Conservation (phyloP, 805 yeast species). For the Martiniozyma abietophila region DNA sequence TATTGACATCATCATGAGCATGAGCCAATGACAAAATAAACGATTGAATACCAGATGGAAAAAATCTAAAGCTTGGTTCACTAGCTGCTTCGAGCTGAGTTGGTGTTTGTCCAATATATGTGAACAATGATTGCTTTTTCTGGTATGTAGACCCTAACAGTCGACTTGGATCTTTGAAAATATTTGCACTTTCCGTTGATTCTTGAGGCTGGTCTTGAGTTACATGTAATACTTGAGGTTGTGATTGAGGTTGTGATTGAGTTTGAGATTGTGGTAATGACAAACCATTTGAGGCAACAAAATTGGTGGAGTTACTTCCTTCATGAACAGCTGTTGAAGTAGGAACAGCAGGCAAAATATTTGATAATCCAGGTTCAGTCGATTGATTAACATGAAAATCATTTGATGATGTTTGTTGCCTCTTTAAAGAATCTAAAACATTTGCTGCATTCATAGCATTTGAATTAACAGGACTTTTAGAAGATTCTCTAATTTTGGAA, state of each 20-base stretch:
- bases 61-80: constrained; percentile 23
- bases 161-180: too few species aligned
- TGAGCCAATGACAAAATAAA: constrained; percentile 22
- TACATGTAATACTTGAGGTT: constrained; percentile 1
- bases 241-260: constrained; percentile 1
- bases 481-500: constrained; percentile 9
- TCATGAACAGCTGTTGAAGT: too few species aligned
- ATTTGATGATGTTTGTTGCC: constrained; percentile 20
- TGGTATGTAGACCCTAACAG: background rate
- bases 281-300: too few species aligned
- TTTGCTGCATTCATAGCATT: constrained; percentile 30
- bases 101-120: constrained; percentile 1
- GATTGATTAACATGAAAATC: background rate
- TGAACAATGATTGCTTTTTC: constrained; percentile 1
- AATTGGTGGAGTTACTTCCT: too few species aligned
- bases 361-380: too few species aligned
- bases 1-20: constrained; percentile 16
- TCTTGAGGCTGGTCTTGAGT: constrained; percentile 5
- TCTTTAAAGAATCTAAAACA: constrained; percentile 28
- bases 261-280: background rate
- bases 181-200: constrained; percentile 2
- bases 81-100: constrained; percentile 7
- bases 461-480: constrained; percentile 15
- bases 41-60: constrained; percentile 29
- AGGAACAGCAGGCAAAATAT: too few species aligned